Conservation (phyloP, 805 yeast genomes). For the Candida ovalis region DNA sequence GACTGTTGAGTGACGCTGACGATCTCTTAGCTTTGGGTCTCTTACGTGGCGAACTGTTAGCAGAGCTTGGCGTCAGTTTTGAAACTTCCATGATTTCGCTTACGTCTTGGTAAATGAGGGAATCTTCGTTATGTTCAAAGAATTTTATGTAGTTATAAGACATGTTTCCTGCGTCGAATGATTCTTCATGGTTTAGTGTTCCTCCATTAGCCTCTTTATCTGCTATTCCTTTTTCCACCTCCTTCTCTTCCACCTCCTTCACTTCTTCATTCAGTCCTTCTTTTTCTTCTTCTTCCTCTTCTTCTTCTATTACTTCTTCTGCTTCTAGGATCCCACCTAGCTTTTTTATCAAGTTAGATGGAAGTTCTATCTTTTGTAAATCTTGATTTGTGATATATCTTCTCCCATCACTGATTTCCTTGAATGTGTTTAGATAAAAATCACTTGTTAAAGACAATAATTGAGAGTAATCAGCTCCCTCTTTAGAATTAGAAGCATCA, state of each 20-base stretch:
- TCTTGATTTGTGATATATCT: constrained; percentile 36
- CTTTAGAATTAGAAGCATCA: constrained; percentile 9
- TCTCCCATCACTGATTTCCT: constrained; percentile 38
- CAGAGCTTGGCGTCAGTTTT: neutral
- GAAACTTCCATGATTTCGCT: neutral
- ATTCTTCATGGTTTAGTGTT: too few relatives aligned
- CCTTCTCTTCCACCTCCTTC: neutral
- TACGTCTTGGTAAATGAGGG: constrained; percentile 1
- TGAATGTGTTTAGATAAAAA: constrained; percentile 35
- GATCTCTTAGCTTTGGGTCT: neutral
- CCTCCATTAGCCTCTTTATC: too few relatives aligned
- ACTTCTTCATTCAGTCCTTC: neutral
- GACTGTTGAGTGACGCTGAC: neutral
- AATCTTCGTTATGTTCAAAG: constrained; percentile 12
- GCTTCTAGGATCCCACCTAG: constrained; percentile 12
- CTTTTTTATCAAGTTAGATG: constrained; percentile 11
- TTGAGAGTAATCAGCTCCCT: constrained; percentile 28
- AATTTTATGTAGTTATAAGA: constrained; percentile 10
- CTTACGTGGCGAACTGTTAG: neutral
- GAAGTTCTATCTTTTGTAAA: constrained; percentile 31
- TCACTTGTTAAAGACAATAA: constrained; percentile 38
- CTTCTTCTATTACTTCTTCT: constrained; percentile 1
- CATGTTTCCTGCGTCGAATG: neutral
- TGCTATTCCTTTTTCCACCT: too few relatives aligned
- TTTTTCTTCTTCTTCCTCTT: neutral